A percentile compares a stretch with the other conserved stretches of the same genome.
Conservation (phyloP, 139 green algal genomes). For the Chlorokybus atmophyticus region DNA sequence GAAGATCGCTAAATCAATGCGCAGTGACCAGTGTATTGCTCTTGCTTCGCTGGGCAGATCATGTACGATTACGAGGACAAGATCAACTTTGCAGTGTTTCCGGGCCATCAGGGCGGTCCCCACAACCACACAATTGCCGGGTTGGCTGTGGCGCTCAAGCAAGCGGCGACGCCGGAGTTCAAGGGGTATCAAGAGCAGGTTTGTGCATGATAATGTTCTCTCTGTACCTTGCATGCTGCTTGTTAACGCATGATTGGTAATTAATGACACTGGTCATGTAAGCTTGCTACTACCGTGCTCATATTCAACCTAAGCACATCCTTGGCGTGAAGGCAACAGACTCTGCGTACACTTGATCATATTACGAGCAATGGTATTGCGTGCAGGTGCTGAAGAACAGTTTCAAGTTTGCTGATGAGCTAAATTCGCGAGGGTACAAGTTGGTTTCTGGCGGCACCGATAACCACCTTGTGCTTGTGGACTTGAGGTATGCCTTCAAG, state of each 20-base stretch:
- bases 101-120: slow-evolving; percentile 79
- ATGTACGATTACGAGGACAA: slow-evolving; percentile 85
- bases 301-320: too few relatives aligned
- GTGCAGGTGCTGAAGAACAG: slow-evolving; percentile 62
- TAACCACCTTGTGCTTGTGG: slow-evolving; percentile 90
- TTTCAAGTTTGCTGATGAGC: slow-evolving; percentile 43
- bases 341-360: slow-evolving; percentile 1
- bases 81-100: slow-evolving; percentile 80
- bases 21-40: too few relatives aligned
- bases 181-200: slow-evolving; percentile 89
- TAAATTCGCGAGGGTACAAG: slow-evolving; percentile 53
- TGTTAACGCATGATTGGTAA: too few relatives aligned
- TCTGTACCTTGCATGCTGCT: too few relatives aligned
- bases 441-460: slow-evolving; percentile 73
- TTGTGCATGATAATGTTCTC: too few relatives aligned
- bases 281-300: too few relatives aligned
- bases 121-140: slow-evolving; percentile 98
- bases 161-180: slow-evolving; percentile 74
- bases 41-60: too few relatives aligned
- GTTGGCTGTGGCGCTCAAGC: slow-evolving; percentile 88
- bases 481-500: too few relatives aligned
- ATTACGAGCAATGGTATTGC: slow-evolving; percentile 87
- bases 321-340: too few relatives aligned
- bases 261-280: too few relatives aligned
- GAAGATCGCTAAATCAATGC: too few relatives aligned